Evolutionary conservation across 2,329 filamentous ascomycete species (phyloP).

Genomic region (Aspergillus clavatus): DNA sequence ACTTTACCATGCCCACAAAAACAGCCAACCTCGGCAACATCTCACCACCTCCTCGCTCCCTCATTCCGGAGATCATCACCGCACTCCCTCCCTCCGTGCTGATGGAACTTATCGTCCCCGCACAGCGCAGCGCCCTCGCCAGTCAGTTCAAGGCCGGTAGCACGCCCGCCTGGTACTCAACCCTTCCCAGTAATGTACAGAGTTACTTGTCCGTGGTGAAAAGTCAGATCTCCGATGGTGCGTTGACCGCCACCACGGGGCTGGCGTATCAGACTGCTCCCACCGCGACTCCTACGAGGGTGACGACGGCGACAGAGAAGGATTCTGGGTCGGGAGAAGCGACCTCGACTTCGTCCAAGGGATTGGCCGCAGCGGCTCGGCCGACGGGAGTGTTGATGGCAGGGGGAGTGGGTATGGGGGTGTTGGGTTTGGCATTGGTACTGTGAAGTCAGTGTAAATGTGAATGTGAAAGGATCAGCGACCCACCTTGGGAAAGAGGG

Average conservation of each 20-base stretch:
- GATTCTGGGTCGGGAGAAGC: conserved; percentile 4
- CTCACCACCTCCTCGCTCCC: conserved; percentile 25
- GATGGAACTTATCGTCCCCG: conserved; percentile 26
- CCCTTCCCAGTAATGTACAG: conserved; percentile 29
- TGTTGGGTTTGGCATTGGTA: conserved; percentile 21
- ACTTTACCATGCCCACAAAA: conserved; percentile 12
- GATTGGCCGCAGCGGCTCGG: conserved; percentile 12
- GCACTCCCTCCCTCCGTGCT: conserved; percentile 29
- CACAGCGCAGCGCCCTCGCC: conserved; percentile 26
- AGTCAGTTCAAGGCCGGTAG: conserved; percentile 28
- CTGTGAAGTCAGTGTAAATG: conserved; percentile 9
- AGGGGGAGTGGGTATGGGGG: conserved; percentile 19
- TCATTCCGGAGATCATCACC: conserved; percentile 29
- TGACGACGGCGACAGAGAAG: conserved; percentile 8
- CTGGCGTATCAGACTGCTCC: conserved; percentile 11
- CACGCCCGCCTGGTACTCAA: conserved; percentile 30
- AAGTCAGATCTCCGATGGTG: conserved; percentile 24
- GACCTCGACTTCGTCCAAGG: conserved; percentile 15
- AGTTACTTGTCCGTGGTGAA: conserved; percentile 30
- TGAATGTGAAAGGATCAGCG: neutral
- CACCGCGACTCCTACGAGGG: conserved; percentile 7
- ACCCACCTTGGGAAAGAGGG: neutral
- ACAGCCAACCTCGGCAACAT: conserved; percentile 30
- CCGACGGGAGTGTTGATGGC: conserved; percentile 17
- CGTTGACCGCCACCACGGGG: conserved; percentile 23